phyloP scores from a whole-genome alignment of 768 basidiomycete genomes.

The button mushroom (Agaricus bisporus) region DNA sequence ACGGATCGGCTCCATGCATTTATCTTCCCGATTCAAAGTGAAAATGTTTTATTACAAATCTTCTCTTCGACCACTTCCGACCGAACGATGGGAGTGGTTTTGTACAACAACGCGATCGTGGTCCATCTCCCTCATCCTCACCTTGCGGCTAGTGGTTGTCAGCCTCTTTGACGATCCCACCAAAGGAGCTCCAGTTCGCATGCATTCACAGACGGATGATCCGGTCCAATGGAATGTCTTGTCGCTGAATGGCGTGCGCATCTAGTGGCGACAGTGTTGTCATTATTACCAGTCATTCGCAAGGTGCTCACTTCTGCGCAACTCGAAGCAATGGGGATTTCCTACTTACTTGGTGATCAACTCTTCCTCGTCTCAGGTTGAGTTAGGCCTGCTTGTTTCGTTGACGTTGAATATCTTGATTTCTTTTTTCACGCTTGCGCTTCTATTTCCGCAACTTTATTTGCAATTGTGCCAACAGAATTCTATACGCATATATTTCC shows the following conservation, averaged over 20 bases:
- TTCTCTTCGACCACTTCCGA: background rate
- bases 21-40: constrained; percentile 6
- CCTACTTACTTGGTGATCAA: background rate
- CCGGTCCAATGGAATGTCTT: background rate
- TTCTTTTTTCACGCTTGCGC: background rate
- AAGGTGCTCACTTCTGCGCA: background rate
- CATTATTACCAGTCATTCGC: background rate
- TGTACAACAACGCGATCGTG: constrained; percentile 8
- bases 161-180: background rate
- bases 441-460: background rate
- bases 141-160: background rate
- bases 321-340: background rate
- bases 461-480: constrained; percentile 10
- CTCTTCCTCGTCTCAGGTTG: background rate
- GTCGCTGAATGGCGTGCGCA: background rate
- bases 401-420: constrained; percentile 7
- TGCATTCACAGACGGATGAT: background rate
- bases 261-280: background rate
- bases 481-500: background rate
- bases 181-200: background rate
- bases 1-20: background rate
- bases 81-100: background rate
- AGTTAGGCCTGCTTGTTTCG: background rate
- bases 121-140: background rate
- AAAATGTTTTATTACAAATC: constrained; percentile 8